These are phyloP conservation scores for Coniferiporia weirii DNA, from an alignment of 1,284 basidiomycete genomes.

Conservation along the genomic window DNA sequence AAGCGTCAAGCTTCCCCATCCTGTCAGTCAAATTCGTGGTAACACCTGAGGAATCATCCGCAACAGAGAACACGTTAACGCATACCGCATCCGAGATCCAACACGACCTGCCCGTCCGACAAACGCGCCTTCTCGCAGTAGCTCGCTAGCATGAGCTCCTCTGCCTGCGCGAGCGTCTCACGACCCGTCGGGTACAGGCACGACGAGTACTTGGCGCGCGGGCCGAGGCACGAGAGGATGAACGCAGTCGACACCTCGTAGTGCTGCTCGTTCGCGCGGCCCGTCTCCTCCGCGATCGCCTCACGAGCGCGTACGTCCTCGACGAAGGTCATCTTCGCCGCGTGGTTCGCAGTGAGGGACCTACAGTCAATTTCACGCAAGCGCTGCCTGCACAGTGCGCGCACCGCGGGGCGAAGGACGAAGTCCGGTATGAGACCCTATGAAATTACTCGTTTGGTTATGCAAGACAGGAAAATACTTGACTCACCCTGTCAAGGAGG, in stretches of 20 bases:
- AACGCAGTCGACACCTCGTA: constrained; percentile 73
- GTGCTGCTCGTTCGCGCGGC: constrained; percentile 76
- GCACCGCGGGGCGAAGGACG: constrained; percentile 54
- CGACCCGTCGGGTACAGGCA: constrained; percentile 65
- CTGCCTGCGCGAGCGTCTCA: constrained; percentile 65
- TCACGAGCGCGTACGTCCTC: constrained; percentile 44
- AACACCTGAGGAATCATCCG: no score
- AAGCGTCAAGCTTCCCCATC: constrained; percentile 71
- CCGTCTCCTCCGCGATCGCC: constrained; percentile 62
- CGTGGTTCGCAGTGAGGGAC: constrained; percentile 59
- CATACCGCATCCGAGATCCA: constrained; percentile 71
- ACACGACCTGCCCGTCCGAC: constrained; percentile 58
- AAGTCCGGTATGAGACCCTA: constrained; percentile 61
- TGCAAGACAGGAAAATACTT: background rate
- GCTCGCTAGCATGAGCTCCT: constrained; percentile 63
- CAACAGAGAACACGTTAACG: background rate
- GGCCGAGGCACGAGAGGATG: constrained; percentile 60
- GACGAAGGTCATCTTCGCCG: constrained; percentile 62
- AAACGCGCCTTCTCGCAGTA: constrained; percentile 69
- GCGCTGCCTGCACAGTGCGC: constrained; percentile 54
- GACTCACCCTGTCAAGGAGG: constrained; percentile 5
- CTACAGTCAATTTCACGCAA: constrained; percentile 59
- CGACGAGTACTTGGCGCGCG: constrained; percentile 65
- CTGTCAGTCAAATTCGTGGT: constrained; percentile 25
- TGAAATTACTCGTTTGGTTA: background rate